Conservation (phyloP, 345 rosid species). For the Salix purpurea region DNA sequence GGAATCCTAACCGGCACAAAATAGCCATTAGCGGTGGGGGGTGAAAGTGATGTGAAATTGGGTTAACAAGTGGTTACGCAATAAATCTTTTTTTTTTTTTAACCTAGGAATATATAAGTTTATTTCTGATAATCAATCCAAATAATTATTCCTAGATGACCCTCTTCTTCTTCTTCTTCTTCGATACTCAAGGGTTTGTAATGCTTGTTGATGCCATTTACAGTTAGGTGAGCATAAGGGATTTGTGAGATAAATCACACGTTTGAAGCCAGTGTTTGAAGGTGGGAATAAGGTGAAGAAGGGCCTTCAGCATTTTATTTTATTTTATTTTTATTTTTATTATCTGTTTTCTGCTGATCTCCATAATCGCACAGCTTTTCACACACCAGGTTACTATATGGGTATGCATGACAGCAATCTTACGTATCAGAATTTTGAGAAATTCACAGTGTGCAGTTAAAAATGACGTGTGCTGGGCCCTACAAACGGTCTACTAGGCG, state of each 20-base stretch:
- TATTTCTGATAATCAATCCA: neutral
- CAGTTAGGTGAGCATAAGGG: neutral
- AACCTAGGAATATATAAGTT: neutral
- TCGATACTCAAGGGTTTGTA: neutral
- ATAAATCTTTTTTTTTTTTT: neutral
- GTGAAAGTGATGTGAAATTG: neutral
- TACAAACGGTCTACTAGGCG: neutral
- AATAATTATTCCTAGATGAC: no score
- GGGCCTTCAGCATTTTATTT: neutral
- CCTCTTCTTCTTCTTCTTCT: neutral
- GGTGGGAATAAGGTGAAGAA: neutral
- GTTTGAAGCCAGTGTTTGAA: neutral
- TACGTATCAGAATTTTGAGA: neutral
- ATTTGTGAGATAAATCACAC: neutral
- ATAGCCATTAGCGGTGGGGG: neutral
- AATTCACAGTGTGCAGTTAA: neutral
- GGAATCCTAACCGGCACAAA: neutral
- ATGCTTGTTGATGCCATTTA: neutral
- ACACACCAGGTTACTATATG: neutral
- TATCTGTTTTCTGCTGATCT: neutral
- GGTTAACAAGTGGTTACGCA: neutral
- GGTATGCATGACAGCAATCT: neutral
- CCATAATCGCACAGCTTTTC: neutral
- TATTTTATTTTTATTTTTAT: no score
- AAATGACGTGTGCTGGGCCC: neutral